Base-by-base conservation (phyloP, 1,284 basidiomycete genomes). In the Chondrostereum purpureum region DNA sequence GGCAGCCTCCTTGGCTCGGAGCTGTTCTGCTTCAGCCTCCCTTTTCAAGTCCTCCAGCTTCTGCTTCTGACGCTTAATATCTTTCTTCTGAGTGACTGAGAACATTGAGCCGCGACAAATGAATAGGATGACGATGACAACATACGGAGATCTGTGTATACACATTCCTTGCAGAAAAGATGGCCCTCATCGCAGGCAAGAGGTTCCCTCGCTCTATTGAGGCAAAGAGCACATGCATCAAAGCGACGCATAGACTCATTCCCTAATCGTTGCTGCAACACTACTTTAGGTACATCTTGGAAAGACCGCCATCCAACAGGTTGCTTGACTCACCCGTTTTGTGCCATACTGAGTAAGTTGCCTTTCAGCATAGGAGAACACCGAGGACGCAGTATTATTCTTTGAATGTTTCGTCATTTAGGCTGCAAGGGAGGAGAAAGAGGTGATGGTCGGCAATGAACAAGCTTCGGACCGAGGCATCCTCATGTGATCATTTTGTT, bases 101-200 rank as follows among this genome's bases (percentile, higher is more conserved):
- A 23, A 48, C 47, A 35, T 50, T 40, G 20, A 21, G 18, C 21
- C 38, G 4, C 2, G 23, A 38, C 24, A 14, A 11, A 22, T 12
- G n/a, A 42, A 23, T 4, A 47, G 27, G n/a, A 14, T 22, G 37
- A n/a, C n/a, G n/a, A n/a, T n/a, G 14, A 42, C 24, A 23, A 65
- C 82, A 59, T 63, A 88, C 86, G 61, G 22, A 90, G 74, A 58
- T 88, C 87, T 0, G 80, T 77, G 55, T 84, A 80, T 10, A 82
- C 81, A 58, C 92, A 91, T 63, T 94, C 91, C 57, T 87, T 90
- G 74, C 93, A 97, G 64, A 87, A 90, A 10, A 96, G 57, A 63
- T 97, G 93, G 0, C 94, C 93, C 46, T 86, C 75, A 19, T 77
- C 66, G 58, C 93, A 97, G 8, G 83, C 78, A 21, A 92, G 71